These are phyloP conservation scores for Cyberlindnera misumaiensis DNA, from an alignment of 805 yeast species.

Conservation along the genomic window DNA sequence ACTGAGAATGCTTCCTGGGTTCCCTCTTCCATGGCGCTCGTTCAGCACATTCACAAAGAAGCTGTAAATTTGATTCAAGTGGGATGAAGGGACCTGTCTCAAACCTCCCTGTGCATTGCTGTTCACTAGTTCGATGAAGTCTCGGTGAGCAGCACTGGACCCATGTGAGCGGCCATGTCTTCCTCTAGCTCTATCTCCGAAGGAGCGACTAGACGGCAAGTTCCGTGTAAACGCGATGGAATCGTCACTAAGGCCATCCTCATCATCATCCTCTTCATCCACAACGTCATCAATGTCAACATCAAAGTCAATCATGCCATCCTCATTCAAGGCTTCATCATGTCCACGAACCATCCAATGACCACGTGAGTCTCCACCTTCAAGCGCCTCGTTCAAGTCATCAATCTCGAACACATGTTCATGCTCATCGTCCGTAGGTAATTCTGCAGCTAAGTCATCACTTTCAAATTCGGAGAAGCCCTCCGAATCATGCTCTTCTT, in stretches of 20 bases:
- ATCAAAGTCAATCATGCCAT: slow-evolving; percentile 9
- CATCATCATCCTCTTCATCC: slow-evolving; percentile 11
- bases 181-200: slow-evolving; percentile 12
- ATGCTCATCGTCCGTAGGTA: slow-evolving; percentile 21
- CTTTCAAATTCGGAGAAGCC: not conserved
- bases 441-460: slow-evolving; percentile 16
- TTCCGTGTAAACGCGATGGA: slow-evolving; percentile 1
- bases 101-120: no score
- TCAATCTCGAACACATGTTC: slow-evolving; percentile 16
- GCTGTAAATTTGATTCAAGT: slow-evolving; percentile 3
- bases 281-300: slow-evolving; percentile 9
- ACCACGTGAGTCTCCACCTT: slow-evolving; percentile 19
- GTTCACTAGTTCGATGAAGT: slow-evolving; percentile 1
- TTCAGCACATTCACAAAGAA: slow-evolving; percentile 5
- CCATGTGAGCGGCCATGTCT: slow-evolving; percentile 13
- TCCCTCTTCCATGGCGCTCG: not conserved
- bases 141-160: not conserved
- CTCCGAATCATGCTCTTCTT: slow-evolving; percentile 5
- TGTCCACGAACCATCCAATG: slow-evolving; percentile 1
- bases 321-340: slow-evolving; percentile 8
- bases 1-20: not conserved
- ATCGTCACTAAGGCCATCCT: slow-evolving; percentile 16
- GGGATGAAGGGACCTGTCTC: not conserved
- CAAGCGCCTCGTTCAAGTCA: slow-evolving; percentile 4
- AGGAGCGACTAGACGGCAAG: slow-evolving; percentile 1